Conservation (phyloP, 2,329 filamentous ascomycete species). For the Colletotrichum chrysophilum region DNA sequence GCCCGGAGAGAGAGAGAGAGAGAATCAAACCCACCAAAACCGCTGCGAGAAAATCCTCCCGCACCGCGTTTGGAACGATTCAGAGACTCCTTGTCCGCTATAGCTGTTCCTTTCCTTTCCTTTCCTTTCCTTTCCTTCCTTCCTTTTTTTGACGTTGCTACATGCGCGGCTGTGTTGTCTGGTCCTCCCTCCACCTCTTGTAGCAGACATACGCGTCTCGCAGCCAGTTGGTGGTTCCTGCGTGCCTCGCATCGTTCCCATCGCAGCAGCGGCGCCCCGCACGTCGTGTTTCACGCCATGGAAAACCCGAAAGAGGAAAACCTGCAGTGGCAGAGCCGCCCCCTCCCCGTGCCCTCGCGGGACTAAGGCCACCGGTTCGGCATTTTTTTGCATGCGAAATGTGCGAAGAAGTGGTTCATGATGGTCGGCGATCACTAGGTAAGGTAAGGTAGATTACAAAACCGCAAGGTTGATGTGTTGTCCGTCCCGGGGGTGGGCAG, state of each 20-base stretch:
- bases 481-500: background rate
- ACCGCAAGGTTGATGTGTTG: background rate
- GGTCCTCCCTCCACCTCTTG: background rate
- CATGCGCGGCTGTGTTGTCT: background rate
- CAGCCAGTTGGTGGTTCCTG: background rate
- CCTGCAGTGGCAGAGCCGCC: background rate
- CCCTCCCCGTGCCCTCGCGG: background rate
- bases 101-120: background rate
- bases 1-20: background rate
- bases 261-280: background rate
- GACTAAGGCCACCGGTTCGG: background rate
- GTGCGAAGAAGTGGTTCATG: background rate
- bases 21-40: background rate
- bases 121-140: background rate
- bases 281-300: constrained; percentile 10
- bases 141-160: background rate
- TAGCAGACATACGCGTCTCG: constrained; percentile 3
- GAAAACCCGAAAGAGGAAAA: background rate
- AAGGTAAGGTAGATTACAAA: background rate
- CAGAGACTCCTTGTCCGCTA: background rate
- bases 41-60: background rate
- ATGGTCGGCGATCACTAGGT: background rate
- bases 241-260: background rate
- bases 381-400: background rate
- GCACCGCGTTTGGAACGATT: background rate